Evolutionary conservation across 2,329 filamentous ascomycete genomes (phyloP).

Genomic region (Coleophoma cylindrospora): DNA sequence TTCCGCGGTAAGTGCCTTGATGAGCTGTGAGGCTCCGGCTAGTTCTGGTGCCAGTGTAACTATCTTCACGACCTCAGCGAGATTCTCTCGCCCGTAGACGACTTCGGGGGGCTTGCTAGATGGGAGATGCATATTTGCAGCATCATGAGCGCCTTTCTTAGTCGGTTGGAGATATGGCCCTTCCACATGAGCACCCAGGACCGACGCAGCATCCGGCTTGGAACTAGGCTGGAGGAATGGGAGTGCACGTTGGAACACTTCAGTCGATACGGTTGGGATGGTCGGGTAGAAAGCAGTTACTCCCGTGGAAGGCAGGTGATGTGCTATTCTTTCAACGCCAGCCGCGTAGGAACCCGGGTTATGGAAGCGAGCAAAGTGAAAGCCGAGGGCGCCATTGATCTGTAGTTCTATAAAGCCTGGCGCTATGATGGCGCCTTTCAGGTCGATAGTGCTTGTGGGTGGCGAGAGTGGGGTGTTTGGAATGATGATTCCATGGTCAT

Average conservation of each 20-base stretch:
- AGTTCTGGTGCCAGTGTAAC: slow-evolving; percentile 49
- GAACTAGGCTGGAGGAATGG: slow-evolving; percentile 38
- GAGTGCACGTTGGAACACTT: slow-evolving; percentile 38
- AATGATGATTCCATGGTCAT: slow-evolving; percentile 17
- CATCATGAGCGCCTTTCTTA: slow-evolving; percentile 47
- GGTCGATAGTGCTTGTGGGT: slow-evolving; percentile 27
- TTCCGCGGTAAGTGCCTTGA: slow-evolving; percentile 32
- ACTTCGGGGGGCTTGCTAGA: slow-evolving; percentile 11
- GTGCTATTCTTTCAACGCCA: slow-evolving; percentile 39
- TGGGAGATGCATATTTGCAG: slow-evolving; percentile 19
- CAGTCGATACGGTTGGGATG: slow-evolving; percentile 41
- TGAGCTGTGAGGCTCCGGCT: slow-evolving; percentile 32
- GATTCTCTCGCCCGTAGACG: slow-evolving; percentile 40
- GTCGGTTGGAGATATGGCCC: slow-evolving; percentile 47
- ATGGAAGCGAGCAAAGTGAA: slow-evolving; percentile 47
- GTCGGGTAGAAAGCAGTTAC: slow-evolving; percentile 50
- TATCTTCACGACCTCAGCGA: slow-evolving; percentile 37
- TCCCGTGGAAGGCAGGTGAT: slow-evolving; percentile 42
- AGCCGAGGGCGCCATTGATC: slow-evolving; percentile 41
- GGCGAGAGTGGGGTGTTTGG: slow-evolving; percentile 15
- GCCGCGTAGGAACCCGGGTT: slow-evolving; percentile 30
- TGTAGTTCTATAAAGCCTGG: slow-evolving; percentile 52
- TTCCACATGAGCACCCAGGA: slow-evolving; percentile 51
- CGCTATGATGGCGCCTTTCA: slow-evolving; percentile 43
- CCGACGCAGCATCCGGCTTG: slow-evolving; percentile 36